A percentile compares a stretch with the other conserved stretches of the same genome.
Evolutionary conservation across 1,139 yeast species (phyloP).

Genomic region (Yamadazyma conglobata): DNA sequence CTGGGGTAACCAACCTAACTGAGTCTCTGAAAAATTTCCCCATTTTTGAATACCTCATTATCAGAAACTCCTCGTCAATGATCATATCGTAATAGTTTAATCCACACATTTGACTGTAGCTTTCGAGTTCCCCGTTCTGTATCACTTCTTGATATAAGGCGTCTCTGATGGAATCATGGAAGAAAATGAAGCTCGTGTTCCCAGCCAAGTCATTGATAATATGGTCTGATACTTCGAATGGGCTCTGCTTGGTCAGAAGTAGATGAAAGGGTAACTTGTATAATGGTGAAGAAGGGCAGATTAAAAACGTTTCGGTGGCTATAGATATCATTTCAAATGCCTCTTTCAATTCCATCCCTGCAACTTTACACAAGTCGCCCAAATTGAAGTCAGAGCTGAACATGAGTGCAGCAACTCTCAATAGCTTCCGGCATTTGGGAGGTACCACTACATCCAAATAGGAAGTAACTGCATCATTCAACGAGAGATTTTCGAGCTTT

Average conservation of each 20-base stretch:
- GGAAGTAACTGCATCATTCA: slow-evolving; percentile 12
- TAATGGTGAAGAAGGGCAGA: slow-evolving; percentile 40
- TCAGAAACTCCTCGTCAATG: slow-evolving; percentile 10
- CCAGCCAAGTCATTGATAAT: slow-evolving; percentile 37
- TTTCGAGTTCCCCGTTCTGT: slow-evolving; percentile 23
- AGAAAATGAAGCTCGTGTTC: slow-evolving; percentile 29
- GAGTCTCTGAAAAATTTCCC: slow-evolving; percentile 13
- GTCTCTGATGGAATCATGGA: slow-evolving; percentile 35
- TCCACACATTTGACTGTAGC: slow-evolving; percentile 42
- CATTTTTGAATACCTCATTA: slow-evolving; percentile 28
- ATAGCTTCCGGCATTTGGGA: slow-evolving; percentile 17
- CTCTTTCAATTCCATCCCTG: slow-evolving; percentile 27
- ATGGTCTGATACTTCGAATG: slow-evolving; percentile 36
- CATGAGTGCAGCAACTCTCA: slow-evolving; percentile 46
- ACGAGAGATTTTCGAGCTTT: slow-evolving; percentile 7
- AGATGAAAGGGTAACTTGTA: slow-evolving; percentile 49
- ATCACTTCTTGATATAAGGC: slow-evolving; percentile 25
- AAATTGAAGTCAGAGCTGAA: slow-evolving; percentile 41
- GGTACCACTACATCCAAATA: slow-evolving; percentile 16
- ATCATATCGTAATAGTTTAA: slow-evolving; percentile 29
- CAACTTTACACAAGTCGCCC: slow-evolving; percentile 40
- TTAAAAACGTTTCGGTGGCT: slow-evolving; percentile 30
- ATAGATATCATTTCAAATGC: slow-evolving; percentile 28
- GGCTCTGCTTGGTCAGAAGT: slow-evolving; percentile 26
- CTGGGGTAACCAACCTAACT: slow-evolving; percentile 17